Evolutionary conservation across 805 yeast genomes (phyloP).

Genomic region (Saccharomycopsis sp.): DNA sequence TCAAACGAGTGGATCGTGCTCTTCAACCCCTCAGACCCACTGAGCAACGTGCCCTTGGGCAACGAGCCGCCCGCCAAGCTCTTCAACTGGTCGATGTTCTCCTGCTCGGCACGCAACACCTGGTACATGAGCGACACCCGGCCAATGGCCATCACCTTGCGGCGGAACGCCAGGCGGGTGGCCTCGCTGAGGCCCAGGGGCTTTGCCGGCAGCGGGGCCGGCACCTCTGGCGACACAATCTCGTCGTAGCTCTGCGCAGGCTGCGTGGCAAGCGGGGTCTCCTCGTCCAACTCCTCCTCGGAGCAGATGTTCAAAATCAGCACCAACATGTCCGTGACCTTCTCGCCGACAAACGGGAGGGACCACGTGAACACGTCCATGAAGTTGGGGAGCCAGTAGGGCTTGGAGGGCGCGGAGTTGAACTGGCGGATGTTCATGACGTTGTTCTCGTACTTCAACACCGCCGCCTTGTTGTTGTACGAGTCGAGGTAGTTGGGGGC

Average conservation of each 20-base stretch:
- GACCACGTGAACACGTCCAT: constrained; percentile 99
- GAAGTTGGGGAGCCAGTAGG: constrained; percentile 93
- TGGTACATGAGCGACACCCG: constrained; percentile 89
- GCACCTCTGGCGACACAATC: constrained; percentile 16
- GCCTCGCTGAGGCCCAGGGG: constrained; percentile 23
- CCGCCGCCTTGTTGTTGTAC: constrained; percentile 93
- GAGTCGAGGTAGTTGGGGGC: constrained; percentile 94
- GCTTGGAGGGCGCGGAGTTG: constrained; percentile 78
- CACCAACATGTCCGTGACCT: constrained; percentile 88
- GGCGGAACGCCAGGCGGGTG: constrained; percentile 55
- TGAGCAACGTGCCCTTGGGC: constrained; percentile 80
- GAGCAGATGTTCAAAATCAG: constrained; percentile 89
- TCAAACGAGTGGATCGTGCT: constrained; percentile 66
- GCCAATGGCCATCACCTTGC: constrained; percentile 94
- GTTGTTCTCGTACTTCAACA: constrained; percentile 81
- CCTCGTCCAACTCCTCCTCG: constrained; percentile 86
- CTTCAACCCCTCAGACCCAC: constrained; percentile 76
- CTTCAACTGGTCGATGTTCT: constrained; percentile 75
- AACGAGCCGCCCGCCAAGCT: constrained; percentile 63
- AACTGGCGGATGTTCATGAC: constrained; percentile 95
- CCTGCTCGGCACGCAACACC: constrained; percentile 81
- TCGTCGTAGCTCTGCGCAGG: constrained; percentile 30
- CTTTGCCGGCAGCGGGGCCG: constrained; percentile 11
- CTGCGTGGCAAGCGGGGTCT: constrained; percentile 44
- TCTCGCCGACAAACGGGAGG: constrained; percentile 93